phyloP scores from a whole-genome alignment of 257 asterid species.

The Striga asiatica region DNA sequence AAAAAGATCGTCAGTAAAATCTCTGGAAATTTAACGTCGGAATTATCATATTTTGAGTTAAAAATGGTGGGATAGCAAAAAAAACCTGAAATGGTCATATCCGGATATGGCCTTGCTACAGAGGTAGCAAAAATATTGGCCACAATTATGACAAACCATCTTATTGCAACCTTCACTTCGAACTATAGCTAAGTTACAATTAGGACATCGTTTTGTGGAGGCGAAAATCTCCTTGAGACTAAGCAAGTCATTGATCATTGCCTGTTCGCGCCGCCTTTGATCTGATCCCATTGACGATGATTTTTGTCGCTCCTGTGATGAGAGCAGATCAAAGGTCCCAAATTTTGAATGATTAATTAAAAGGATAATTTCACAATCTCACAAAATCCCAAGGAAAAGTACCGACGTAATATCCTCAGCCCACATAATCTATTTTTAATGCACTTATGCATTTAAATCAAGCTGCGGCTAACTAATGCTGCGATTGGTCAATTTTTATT shows the following conservation, averaged over 20 bases:
- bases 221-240: slow-evolving; percentile 45
- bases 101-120: slow-evolving; percentile 61
- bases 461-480: background rate
- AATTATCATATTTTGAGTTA: background rate
- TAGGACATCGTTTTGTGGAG: slow-evolving; percentile 78
- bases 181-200: slow-evolving; percentile 80
- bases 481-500: too few relatives aligned
- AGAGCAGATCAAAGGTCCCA: too few relatives aligned
- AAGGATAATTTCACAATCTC: too few relatives aligned
- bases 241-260: slow-evolving; percentile 62
- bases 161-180: slow-evolving; percentile 91
- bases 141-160: slow-evolving; percentile 72
- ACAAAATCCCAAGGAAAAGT: too few relatives aligned
- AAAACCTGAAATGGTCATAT: slow-evolving; percentile 83
- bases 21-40: background rate
- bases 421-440: background rate
- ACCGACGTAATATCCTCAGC: background rate
- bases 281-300: slow-evolving; percentile 35
- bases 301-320: slow-evolving; percentile 72
- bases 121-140: slow-evolving; percentile 62
- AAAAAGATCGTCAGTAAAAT: background rate
- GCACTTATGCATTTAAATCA: slow-evolving; percentile 2
- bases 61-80: too few relatives aligned
- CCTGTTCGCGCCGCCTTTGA: slow-evolving; percentile 61
- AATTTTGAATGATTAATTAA: too few relatives aligned